Base-by-base conservation (phyloP, 2,329 filamentous ascomycete species). In the Trichoderma oligosporum region DNA sequence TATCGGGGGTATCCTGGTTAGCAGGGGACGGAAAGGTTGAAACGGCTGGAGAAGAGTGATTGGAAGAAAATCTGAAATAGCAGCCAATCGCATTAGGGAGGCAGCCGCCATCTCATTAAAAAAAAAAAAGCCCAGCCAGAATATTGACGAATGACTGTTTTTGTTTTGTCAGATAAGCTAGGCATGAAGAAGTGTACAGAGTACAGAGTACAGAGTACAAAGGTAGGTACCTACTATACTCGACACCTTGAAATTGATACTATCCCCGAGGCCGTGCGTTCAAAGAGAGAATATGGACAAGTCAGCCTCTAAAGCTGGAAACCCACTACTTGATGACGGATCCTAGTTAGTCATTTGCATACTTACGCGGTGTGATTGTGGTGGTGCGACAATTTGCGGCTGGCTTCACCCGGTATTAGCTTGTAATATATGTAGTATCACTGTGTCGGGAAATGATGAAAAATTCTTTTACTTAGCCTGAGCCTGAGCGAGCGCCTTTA, bases 361-460 rank as follows among this genome's bases (percentile, higher is more conserved):
- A 18, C 49, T 44, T 44, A 31, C 53, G 41, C 53, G 53, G 35
- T 56, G 53, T 56, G 53, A 56, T 56, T 27, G 39, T 55, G 53
- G 53, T 56, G 53, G 53, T 56, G 53, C 44, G 45, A 48, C 45
- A 56, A 56, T 47, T 48, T 56, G 53, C 52, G 52, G 53, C 42
- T 48, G 45, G 53, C 44, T 46, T 48, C 31, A 38, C 44, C 52
- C 52, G 52, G 41, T 24, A 46, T 54, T 35, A 54, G 6, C 42
- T 38, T 45, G 51, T 45, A 42, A 31, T 25, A 29, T n/a, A 24
- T 44, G 31, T 31, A 12, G 31, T 44, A 41, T 46, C 24, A 38
- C 33, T 12, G 31, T 46, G 52, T 55, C 39, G 39, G 41, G 52
- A 55, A 45, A 55, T 55, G 41, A 55, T 25, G 24, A 54, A 29